A percentile compares a stretch with the other conserved stretches of the same genome.
These are phyloP conservation scores for Aspergillus leporis DNA, from an alignment of 495 filamentous ascomycete species.

Conservation along the genomic window DNA sequence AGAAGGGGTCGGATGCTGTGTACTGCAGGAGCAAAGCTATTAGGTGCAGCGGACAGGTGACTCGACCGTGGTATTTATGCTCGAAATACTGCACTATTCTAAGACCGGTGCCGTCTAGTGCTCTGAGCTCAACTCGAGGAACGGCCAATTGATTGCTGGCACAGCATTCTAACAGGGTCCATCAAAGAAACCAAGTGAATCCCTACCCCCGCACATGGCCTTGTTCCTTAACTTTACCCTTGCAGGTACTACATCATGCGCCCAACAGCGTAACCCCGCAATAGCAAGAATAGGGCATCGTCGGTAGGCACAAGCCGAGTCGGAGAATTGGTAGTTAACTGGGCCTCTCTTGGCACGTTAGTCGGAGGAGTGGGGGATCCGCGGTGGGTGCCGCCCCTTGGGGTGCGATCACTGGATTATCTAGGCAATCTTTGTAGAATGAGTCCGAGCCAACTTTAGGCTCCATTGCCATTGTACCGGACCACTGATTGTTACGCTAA, in stretches of 20 bases:
- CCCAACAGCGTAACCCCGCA: neutral
- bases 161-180: neutral
- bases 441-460: neutral
- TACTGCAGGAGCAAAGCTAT: neutral
- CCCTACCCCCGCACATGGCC: neutral
- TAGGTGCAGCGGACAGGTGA: neutral
- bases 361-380: neutral
- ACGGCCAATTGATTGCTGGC: neutral
- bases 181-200: neutral
- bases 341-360: slow-evolving; percentile 2
- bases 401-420: neutral
- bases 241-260: neutral
- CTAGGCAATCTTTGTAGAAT: neutral
- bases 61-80: neutral
- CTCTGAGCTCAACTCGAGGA: neutral
- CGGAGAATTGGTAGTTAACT: neutral
- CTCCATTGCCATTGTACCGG: neutral
- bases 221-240: neutral
- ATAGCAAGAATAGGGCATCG: neutral
- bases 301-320: neutral
- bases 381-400: neutral
- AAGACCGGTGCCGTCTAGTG: neutral
- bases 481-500: neutral
- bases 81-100: neutral
- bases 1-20: neutral